Base-by-base conservation (phyloP, 768 basidiomycete genomes). In the Kwoniella botswanensis region DNA sequence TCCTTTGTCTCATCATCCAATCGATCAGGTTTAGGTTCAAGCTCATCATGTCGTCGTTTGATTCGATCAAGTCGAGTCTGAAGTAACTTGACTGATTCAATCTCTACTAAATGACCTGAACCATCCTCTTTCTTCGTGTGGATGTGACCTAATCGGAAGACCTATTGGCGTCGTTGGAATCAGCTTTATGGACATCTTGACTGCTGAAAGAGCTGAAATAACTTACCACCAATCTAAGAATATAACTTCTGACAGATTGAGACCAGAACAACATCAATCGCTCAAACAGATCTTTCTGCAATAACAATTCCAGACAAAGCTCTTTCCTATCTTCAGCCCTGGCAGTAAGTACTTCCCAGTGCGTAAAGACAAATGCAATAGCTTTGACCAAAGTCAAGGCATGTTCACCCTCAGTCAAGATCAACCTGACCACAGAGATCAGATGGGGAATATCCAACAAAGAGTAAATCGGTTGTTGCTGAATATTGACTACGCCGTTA, bases 321-420 rank as follows among this genome's bases (percentile, higher is more conserved):
- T 79, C 83, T 24, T 76, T 74, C 13, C 85, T 76, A 65, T 86
- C 84, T 53, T 79, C 78, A 0, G 79, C 62, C 24, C 71, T 44
- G 15, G 82, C 76, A 43, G 79, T 82, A 18, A 84, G 67, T 13
- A 82, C 80, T 43, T 85, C 85, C 76, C 84, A 86, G 65, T 85
- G 84, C 10, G 85, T 82, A 72, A 85, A 86, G 29, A 86, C 72
- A 71, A 85, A 85, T 15, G 84, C 80, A 69, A 86, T 82, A 15
- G 80, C 79, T 41, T 85, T 84, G 72, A 85, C 83, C 29, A 86
- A 69, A 9, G 84, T 84, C 65, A 85, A 76, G 52, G 85, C 84
- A 73, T 85, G 84, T 73, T 86, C 86, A 10, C 83, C 85, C 54
- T 84, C 73, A 2, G 74, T 80, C 13, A 86, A 71, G 60, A 86